phyloP scores from a whole-genome alignment of 164 flowering plant species.

The Cinnamomum micranthum region DNA sequence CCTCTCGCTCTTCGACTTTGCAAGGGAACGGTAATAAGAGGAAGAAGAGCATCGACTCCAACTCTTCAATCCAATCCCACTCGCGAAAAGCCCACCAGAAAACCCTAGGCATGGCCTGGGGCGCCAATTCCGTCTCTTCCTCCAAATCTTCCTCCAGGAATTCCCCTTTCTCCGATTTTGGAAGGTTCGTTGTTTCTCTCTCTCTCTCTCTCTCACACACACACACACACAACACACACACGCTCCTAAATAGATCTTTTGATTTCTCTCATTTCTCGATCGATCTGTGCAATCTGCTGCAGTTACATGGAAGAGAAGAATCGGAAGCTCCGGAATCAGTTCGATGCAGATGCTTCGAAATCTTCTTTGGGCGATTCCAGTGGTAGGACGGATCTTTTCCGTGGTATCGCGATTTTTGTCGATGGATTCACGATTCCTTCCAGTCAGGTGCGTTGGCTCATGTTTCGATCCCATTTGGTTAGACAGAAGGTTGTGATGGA shows the following conservation, averaged over 20 bases:
- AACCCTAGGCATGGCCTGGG: conserved; percentile 93
- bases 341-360: conserved; percentile 63
- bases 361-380: conserved; percentile 28
- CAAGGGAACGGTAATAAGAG: conserved; percentile 31
- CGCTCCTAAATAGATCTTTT: neutral
- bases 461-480: too few relatives aligned
- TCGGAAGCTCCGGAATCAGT: conserved; percentile 75
- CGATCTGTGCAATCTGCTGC: conserved; percentile 9
- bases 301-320: conserved; percentile 91
- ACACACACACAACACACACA: too few relatives aligned
- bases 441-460: conserved; percentile 50
- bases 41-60: conserved; percentile 27
- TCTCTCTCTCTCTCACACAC: too few relatives aligned
- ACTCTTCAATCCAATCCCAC: conserved; percentile 23
- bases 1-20: conserved; percentile 44
- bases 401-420: conserved; percentile 82
- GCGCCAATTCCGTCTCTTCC: conserved; percentile 68
- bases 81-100: conserved; percentile 43
- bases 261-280: neutral
- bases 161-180: conserved; percentile 71
- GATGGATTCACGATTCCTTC: conserved; percentile 94
- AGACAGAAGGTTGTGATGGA: too few relatives aligned
- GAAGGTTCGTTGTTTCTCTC: conserved; percentile 37
- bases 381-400: conserved; percentile 50
- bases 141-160: conserved; percentile 56